Conservation (phyloP, 2,329 filamentous ascomycete genomes). For the Xylaria hypoxylon region DNA sequence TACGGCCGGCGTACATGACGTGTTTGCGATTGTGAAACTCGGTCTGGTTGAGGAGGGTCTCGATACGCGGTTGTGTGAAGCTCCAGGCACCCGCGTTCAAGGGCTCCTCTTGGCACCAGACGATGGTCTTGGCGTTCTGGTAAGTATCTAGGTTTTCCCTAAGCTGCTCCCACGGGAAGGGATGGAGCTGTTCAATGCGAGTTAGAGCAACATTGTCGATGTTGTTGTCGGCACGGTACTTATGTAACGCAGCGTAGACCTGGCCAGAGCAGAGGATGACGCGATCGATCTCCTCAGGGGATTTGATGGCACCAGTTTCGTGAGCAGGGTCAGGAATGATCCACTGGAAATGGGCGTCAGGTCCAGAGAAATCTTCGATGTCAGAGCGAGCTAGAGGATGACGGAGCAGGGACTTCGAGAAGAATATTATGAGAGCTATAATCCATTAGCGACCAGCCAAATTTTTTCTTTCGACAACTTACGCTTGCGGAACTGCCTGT, state of each 20-base stretch:
- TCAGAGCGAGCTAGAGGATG: conserved; percentile 91
- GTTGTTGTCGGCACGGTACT: conserved; percentile 88
- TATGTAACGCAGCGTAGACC: conserved; percentile 89
- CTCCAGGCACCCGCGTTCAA: conserved; percentile 97
- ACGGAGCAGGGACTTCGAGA: conserved; percentile 95
- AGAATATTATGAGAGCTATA: conserved; percentile 92
- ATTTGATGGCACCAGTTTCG: conserved; percentile 77
- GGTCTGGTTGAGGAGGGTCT: conserved; percentile 94
- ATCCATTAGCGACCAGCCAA: conserved; percentile 42
- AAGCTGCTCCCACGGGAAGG: conserved; percentile 97
- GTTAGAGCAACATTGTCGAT: conserved; percentile 94
- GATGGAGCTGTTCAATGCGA: conserved; percentile 96
- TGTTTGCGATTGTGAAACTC: conserved; percentile 93
- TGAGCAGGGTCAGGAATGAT: conserved; percentile 94
- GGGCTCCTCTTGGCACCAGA: conserved; percentile 98
- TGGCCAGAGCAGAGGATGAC: conserved; percentile 95
- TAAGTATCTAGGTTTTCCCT: conserved; percentile 97
- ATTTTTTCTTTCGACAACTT: conserved; percentile 57
- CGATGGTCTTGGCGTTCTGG: conserved; percentile 96
- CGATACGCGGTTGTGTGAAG: conserved; percentile 96
- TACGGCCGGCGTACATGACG: conserved; percentile 95
- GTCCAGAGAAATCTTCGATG: conserved; percentile 88
- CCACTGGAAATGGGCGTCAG: conserved; percentile 93
- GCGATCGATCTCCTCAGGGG: conserved; percentile 88
- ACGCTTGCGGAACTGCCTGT: conserved; percentile 99